Percentiles rank a stretch among this genome's conserved stretches.
These are phyloP conservation scores for Solanum sparsipilum DNA, from an alignment of 257 asterid genomes.

Conservation along the genomic window DNA sequence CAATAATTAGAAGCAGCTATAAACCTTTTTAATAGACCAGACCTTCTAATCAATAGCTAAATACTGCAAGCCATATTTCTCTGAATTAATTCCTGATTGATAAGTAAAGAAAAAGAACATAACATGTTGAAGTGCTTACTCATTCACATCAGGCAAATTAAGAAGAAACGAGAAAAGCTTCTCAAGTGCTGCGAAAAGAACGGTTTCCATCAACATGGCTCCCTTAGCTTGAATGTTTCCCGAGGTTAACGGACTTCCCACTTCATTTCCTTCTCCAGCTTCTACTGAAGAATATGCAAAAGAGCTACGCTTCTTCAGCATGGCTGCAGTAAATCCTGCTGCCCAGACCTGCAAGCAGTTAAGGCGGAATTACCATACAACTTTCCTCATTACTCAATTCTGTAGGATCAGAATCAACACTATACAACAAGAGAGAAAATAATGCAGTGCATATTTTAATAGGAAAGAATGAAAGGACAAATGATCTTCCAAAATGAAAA, in stretches of 20 bases:
- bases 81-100: background rate
- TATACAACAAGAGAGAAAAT: background rate
- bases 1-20: background rate
- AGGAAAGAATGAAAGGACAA: background rate
- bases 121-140: slow-evolving; percentile 23
- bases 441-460: background rate
- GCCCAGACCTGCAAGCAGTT: slow-evolving; percentile 72
- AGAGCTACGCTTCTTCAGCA: slow-evolving; percentile 64
- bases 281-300: slow-evolving; percentile 33
- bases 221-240: slow-evolving; percentile 25
- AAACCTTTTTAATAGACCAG: background rate
- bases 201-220: slow-evolving; percentile 33
- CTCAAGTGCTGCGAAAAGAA: slow-evolving; percentile 51
- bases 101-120: background rate
- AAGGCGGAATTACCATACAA: background rate
- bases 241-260: slow-evolving; percentile 4
- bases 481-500: background rate
- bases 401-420: background rate
- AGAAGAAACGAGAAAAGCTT: slow-evolving; percentile 58
- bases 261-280: slow-evolving; percentile 23
- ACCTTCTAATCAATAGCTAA: background rate
- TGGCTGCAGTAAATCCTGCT: slow-evolving; percentile 82
- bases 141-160: slow-evolving; percentile 43
- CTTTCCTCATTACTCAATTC: background rate
- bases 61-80: background rate